These are phyloP conservation scores for Cutaneotrichosporon cyanovorans DNA, from an alignment of 1,284 basidiomycete species.

Conservation along the genomic window DNA sequence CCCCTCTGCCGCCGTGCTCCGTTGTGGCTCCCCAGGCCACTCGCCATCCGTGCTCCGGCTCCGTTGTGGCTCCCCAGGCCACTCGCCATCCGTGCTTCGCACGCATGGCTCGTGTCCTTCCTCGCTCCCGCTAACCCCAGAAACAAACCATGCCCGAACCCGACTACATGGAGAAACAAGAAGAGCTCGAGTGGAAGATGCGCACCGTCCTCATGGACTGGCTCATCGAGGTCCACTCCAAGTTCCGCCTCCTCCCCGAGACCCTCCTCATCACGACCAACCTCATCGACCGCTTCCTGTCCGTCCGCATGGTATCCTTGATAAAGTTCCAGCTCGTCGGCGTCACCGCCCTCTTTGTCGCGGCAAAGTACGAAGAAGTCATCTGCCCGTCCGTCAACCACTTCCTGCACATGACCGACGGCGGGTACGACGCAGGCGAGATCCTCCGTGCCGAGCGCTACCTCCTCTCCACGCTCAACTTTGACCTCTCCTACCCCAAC, in stretches of 20 bases:
- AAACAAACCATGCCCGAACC: slow-evolving; percentile 74
- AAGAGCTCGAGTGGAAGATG: slow-evolving; percentile 88
- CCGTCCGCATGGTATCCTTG: slow-evolving; percentile 77
- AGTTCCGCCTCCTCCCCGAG: slow-evolving; percentile 89
- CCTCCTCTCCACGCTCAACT: slow-evolving; percentile 82
- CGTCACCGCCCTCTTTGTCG: slow-evolving; percentile 85
- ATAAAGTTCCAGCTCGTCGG: slow-evolving; percentile 93
- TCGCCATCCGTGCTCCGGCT: too few species aligned
- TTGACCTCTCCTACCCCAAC: slow-evolving; percentile 86
- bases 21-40: too few species aligned
- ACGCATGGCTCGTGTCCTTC: slow-evolving; percentile 48
- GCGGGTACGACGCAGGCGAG: slow-evolving; percentile 75
- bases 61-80: too few species aligned
- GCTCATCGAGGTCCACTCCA: slow-evolving; percentile 91
- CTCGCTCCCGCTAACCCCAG: slow-evolving; percentile 45
- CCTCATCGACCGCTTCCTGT: slow-evolving; percentile 95
- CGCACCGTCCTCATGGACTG: slow-evolving; percentile 92
- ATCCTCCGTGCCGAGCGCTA: slow-evolving; percentile 92
- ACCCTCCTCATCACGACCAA: slow-evolving; percentile 92
- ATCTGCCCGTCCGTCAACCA: slow-evolving; percentile 81
- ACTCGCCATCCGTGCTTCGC: too few species aligned
- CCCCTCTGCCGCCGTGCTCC: too few species aligned
- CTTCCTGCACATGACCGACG: slow-evolving; percentile 83
- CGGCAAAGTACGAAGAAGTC: slow-evolving; percentile 94
- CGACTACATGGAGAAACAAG: slow-evolving; percentile 83